Percentiles rank a stretch among this genome's conserved stretches.
phyloP scores from a whole-genome alignment of 2,329 filamentous ascomycete genomes.

The Passalora sequoiae region DNA sequence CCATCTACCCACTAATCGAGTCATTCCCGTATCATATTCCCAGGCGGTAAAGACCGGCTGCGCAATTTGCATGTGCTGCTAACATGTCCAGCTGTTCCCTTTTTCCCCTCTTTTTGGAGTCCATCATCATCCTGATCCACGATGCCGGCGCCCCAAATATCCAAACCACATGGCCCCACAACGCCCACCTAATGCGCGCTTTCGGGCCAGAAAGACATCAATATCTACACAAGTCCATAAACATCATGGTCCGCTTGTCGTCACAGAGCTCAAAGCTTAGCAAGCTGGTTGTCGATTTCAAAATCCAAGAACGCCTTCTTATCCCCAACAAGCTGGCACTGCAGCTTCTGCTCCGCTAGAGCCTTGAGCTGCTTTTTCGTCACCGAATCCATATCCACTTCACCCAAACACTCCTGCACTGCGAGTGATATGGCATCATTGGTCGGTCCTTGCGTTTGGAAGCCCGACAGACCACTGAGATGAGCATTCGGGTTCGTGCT shows the following conservation, averaged over 20 bases:
- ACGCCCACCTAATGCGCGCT: no score
- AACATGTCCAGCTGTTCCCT: no score
- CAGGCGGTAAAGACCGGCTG: not conserved
- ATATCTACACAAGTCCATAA: slow-evolving; percentile 1
- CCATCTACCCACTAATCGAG: not conserved
- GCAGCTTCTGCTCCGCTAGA: slow-evolving; percentile 85
- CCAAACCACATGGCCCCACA: no score
- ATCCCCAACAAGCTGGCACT: slow-evolving; percentile 82
- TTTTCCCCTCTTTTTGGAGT: no score
- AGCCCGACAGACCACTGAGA: slow-evolving; percentile 46
- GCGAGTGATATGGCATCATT: slow-evolving; percentile 77
- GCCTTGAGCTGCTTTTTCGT: slow-evolving; percentile 91
- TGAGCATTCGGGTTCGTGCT: slow-evolving; percentile 25
- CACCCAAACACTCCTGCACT: slow-evolving; percentile 73
- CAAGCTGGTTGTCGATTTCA: slow-evolving; percentile 88
- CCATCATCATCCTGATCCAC: no score
- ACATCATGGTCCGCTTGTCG: no score
- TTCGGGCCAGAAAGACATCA: not conserved
- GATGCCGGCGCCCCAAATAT: no score
- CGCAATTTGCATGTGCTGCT: no score
- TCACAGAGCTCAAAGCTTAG: slow-evolving; percentile 32
- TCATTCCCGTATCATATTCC: not conserved
- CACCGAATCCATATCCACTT: slow-evolving; percentile 92
- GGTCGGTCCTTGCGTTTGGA: slow-evolving; percentile 63
- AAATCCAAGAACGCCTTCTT: slow-evolving; percentile 83